Conservation (phyloP, 2,329 filamentous ascomycete genomes). For the Apiospora saccharicola region DNA sequence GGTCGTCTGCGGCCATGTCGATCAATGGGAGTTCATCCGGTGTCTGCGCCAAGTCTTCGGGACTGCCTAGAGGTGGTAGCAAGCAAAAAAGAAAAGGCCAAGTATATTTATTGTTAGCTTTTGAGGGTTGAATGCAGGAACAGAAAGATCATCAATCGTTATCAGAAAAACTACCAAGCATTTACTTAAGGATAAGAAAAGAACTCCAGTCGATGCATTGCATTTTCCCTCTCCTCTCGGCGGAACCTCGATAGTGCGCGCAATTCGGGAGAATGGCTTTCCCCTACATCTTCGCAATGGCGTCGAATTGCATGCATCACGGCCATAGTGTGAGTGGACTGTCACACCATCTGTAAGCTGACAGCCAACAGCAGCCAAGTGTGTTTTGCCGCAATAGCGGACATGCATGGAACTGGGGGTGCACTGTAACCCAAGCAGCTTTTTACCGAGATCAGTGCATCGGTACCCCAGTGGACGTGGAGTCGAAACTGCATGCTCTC, state of each 20-base stretch:
- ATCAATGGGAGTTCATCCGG: conserved; percentile 6
- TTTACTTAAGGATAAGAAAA: background rate
- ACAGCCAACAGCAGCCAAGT: background rate
- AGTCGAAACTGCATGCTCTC: background rate
- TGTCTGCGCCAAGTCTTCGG: background rate
- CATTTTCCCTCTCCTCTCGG: background rate
- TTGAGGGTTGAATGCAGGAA: background rate
- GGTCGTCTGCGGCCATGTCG: conserved; percentile 11
- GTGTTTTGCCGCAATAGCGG: conserved; percentile 8
- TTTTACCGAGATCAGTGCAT: conserved; percentile 14
- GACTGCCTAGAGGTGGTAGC: background rate
- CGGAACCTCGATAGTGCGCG: background rate
- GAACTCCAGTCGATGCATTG: background rate
- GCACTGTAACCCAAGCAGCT: background rate
- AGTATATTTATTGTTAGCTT: background rate
- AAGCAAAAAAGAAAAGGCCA: background rate
- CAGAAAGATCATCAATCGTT: background rate
- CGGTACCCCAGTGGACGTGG: background rate
- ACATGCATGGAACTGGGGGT: conserved; percentile 10
- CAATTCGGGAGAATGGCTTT: background rate
- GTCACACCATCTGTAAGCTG: background rate
- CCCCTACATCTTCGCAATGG: background rate
- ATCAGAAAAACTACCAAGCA: conserved; percentile 1
- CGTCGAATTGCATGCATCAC: conserved; percentile 1
- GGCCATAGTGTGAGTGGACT: conserved; percentile 5